A percentile compares a stretch with the other conserved stretches of the same genome.
Evolutionary conservation across 2,329 filamentous ascomycete genomes (phyloP).

Genomic region (Penicillium sp.): DNA sequence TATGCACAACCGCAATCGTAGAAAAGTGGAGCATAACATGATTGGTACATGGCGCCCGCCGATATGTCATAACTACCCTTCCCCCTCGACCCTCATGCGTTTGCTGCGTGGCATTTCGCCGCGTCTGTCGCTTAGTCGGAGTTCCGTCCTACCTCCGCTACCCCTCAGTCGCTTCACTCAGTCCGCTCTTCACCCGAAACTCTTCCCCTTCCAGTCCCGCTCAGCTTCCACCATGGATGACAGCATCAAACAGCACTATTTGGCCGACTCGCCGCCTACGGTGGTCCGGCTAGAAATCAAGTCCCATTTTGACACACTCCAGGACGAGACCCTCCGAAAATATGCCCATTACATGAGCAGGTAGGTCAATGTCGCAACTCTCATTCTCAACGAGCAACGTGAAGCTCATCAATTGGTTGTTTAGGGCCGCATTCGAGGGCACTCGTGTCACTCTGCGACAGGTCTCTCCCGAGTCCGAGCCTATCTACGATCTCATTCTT

Average conservation of each 20-base stretch:
- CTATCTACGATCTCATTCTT: conserved; percentile 75
- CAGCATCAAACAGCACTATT: conserved; percentile 58
- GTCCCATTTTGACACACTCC: conserved; percentile 72
- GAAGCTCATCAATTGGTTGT: conserved; percentile 8
- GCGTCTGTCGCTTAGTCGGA: conserved; percentile 17
- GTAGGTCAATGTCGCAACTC: conserved; percentile 39
- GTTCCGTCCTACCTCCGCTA: conserved; percentile 17
- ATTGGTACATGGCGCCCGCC: conserved; percentile 13
- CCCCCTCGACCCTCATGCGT: conserved; percentile 11
- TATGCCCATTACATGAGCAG: conserved; percentile 87
- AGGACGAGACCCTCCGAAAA: conserved; percentile 62
- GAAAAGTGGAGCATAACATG: conserved; percentile 4
- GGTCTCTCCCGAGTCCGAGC: conserved; percentile 72
- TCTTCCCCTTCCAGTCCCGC: conserved; percentile 9
- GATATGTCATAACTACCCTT: conserved; percentile 17
- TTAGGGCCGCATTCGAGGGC: conserved; percentile 68
- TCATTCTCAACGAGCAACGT: not conserved
- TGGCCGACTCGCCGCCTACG: conserved; percentile 83
- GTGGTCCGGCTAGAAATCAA: conserved; percentile 85
- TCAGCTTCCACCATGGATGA: conserved; percentile 34
- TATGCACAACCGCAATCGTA: too few species aligned
- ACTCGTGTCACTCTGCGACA: conserved; percentile 74
- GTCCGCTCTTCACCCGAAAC: conserved; percentile 9
- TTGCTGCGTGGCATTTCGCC: conserved; percentile 20
- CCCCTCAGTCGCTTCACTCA: conserved; percentile 13